These are phyloP conservation scores for Aspergillus pseudonomiae DNA, from an alignment of 2,329 filamentous ascomycete species.

Conservation along the genomic window DNA sequence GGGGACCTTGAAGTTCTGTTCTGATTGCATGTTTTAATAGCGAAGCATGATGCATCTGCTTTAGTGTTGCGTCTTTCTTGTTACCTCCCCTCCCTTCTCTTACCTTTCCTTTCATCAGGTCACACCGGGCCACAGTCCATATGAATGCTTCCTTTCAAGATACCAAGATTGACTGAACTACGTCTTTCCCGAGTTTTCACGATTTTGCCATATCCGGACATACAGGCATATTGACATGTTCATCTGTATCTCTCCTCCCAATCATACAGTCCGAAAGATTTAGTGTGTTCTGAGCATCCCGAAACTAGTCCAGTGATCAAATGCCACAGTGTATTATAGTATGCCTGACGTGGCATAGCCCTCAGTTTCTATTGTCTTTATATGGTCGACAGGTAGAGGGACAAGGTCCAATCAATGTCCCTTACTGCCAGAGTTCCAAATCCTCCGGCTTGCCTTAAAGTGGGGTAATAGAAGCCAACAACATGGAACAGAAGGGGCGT, in stretches of 20 bases:
- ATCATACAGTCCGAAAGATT: background rate
- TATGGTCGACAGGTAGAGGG: no score
- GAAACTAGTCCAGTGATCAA: no score
- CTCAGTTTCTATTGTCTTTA: background rate
- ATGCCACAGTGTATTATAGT: background rate
- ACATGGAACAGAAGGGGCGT: background rate
- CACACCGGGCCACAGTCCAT: background rate
- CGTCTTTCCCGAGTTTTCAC: background rate
- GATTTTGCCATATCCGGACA: background rate
- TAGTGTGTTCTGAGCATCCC: background rate
- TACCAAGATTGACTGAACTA: background rate
- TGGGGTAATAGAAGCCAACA: background rate
- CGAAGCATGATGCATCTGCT: background rate
- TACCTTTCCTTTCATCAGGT: background rate
- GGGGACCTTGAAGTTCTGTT: background rate
- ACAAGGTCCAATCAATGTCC: background rate
- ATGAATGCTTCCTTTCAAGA: background rate
- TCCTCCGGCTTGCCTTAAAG: background rate
- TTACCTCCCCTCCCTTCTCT: background rate
- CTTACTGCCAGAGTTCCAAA: background rate
- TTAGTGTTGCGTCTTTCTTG: background rate
- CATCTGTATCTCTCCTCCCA: background rate
- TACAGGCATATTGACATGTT: background rate
- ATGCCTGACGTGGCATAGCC: slow-evolving; percentile 1
- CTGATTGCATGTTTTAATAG: background rate